Base-by-base conservation (phyloP, 208 protist species). In the Leishmania arabica region DNA sequence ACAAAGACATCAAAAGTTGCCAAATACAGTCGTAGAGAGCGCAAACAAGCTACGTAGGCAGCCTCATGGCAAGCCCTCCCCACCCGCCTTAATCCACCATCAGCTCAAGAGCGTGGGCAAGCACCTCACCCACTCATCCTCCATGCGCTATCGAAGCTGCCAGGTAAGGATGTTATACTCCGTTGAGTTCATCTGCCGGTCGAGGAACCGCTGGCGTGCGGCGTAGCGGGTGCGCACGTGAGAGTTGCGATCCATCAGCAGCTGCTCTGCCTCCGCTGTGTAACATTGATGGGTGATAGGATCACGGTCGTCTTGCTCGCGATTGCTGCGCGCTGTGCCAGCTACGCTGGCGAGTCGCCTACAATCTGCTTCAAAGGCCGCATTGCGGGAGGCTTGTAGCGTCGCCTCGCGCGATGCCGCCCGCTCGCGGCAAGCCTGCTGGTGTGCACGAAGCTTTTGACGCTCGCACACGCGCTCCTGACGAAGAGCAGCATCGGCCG, bases 81-180 rank as follows among this genome's bases (percentile, higher is more conserved):
- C 56, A 62, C 6, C 56, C 65, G 15, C 34, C 65, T 3, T 34
- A 69, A 69, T 17, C 65, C 31, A 45, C 34, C 13, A 40, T 11
- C 34, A 45, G 24, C 40, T 15, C 66, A 19, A 47, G 31, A 34
- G 45, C 40, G 9, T 37, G 21, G 40, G 31, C 27, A 34, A 66
- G 62, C 13, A 37, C 62, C 66, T 72, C 40, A 27, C 40, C 66
- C 40, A 49, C 66, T 73, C 68, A 21, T 6, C 45, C 40, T 54
- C 45, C 7, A 49, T 40, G 34, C n/a, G 47, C 15, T 45, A 81
- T 17, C 87, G 78, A 17, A 82, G 80, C 62, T 89, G 70, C 78
- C 92, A 90, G 5, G 90, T 91, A 17, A 95, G 49, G 64, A 93
- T 94, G 58, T 95, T 93, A 74, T 90, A 93, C 8, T 81, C 84